Evolutionary conservation across 805 yeast genomes (phyloP), one percentile per base, ranked within the genome.

Genomic region (Starmerella etchellsii): DNA sequence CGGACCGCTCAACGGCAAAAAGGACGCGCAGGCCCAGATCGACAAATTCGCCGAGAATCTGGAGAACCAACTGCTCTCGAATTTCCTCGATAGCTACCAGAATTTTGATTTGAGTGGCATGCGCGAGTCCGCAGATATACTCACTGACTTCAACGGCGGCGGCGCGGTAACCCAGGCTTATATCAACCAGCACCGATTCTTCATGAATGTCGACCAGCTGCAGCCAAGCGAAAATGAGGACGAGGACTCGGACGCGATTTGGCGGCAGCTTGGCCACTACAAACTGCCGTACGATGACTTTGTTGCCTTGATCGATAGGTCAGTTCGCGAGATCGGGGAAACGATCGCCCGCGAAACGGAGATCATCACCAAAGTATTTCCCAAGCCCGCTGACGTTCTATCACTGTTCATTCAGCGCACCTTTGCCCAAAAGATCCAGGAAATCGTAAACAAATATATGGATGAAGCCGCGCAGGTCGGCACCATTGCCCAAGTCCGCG

Each of bases 131-230:
- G 83, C 95, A 0, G 74, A 73, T 37, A 72, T 85, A 15, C 65
- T 87, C 37, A 71, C 76, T 39, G 81, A 76, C 46, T 88, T 77
- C 64, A 87, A 88, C 55, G 88, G 84, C 16, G 95, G 95, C 11
- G 68, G 73, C 10, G 76, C 79, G 43, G 88, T 87, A 8, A 79
- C 83, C 8, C 83, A 78, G 55, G 75, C 78, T 36, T 88, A 82
- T 61, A 81, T 87, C 31, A 76, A 74, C 55, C 84, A 81, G 55
- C 83, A 81, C 55, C 80, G 76, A 36, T 70, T 78, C 43, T 80
- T 87, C 58, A 65, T 68, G 40, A 63, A 69, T 47, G 70, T 72
- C 43, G 57, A 61, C 58, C 29, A 54, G 47, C 39, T 51, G 19
- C 37, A 41, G 35, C 42, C 25, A n/a, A 40, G 31, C 7, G 40